A percentile compares a stretch with the other conserved stretches of the same genome.
Conservation (phyloP, 257 asterid species). For the Nyctanthes arbortristis region DNA sequence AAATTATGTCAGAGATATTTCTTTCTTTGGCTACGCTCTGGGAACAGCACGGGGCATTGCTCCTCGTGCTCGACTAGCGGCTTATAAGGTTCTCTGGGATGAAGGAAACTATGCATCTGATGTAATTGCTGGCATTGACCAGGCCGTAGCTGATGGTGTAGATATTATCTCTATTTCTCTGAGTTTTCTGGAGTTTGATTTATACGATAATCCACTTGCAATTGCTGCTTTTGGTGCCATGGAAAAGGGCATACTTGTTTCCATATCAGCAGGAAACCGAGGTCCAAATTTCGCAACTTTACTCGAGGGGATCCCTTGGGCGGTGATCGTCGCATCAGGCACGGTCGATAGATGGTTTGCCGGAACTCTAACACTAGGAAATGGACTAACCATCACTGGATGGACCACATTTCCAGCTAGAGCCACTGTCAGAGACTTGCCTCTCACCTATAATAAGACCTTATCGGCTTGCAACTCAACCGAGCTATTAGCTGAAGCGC, state of each 20-base stretch:
- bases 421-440: constrained; percentile 33
- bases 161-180: constrained; percentile 56
- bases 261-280: constrained; percentile 59
- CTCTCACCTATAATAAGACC: constrained; percentile 40
- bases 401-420: constrained; percentile 50
- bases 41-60: constrained; percentile 56
- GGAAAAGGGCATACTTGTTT: constrained; percentile 63
- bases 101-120: constrained; percentile 53
- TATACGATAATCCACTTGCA: constrained; percentile 57
- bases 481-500: constrained; percentile 28
- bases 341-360: constrained; percentile 50
- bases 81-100: constrained; percentile 54
- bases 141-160: constrained; percentile 61
- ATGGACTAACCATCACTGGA: constrained; percentile 31
- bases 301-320: constrained; percentile 65
- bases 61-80: constrained; percentile 49
- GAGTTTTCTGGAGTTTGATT: constrained; percentile 27
- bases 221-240: constrained; percentile 63
- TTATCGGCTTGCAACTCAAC: no score
- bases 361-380: constrained; percentile 43
- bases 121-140: constrained; percentile 59
- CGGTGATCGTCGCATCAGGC: constrained; percentile 51
- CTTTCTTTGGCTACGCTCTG: constrained; percentile 49
- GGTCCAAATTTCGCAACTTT: constrained; percentile 26
- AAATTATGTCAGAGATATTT: constrained; percentile 37